Conservation (phyloP, 2,329 filamentous ascomycete species). For the Pleurostoma richardsiae region DNA sequence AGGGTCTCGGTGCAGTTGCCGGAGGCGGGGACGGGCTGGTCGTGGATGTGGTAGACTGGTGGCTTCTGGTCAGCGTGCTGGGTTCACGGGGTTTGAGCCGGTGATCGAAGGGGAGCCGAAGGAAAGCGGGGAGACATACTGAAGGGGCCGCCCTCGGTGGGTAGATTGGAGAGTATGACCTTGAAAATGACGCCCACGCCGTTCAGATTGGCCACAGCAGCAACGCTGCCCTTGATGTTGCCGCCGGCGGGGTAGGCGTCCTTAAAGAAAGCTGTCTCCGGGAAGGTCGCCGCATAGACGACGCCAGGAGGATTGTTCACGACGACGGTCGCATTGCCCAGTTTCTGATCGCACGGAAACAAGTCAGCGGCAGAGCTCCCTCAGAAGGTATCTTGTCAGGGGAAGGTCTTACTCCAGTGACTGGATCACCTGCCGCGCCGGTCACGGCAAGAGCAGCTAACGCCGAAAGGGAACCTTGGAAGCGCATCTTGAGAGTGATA, state of each 20-base stretch:
- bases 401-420: conserved; percentile 2
- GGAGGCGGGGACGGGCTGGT: conserved; percentile 52
- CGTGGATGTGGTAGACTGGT: conserved; percentile 70
- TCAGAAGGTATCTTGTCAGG: too few relatives aligned
- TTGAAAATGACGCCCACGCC: conserved; percentile 24
- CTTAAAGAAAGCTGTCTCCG: conserved; percentile 5
- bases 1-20: conserved; percentile 69
- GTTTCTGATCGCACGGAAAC: not conserved
- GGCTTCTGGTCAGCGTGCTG: conserved; percentile 10
- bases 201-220: conserved; percentile 17
- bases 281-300: conserved; percentile 5
- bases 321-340: conserved; percentile 6
- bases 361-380: not conserved
- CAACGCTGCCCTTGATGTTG: conserved; percentile 16
- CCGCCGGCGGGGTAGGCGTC: conserved; percentile 6
- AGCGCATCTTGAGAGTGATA: conserved; percentile 2
- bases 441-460: conserved; percentile 1
- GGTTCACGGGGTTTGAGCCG: not conserved
- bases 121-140: conserved; percentile 19
- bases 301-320: conserved; percentile 5
- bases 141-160: conserved; percentile 23
- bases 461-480: not conserved
- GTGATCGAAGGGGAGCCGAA: not conserved
- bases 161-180: conserved; percentile 23
- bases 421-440: not conserved